A percentile compares a stretch with the other conserved stretches of the same genome.
Conservation (phyloP, 2,329 filamentous ascomycete species). For the Xylariaceae sp. region DNA sequence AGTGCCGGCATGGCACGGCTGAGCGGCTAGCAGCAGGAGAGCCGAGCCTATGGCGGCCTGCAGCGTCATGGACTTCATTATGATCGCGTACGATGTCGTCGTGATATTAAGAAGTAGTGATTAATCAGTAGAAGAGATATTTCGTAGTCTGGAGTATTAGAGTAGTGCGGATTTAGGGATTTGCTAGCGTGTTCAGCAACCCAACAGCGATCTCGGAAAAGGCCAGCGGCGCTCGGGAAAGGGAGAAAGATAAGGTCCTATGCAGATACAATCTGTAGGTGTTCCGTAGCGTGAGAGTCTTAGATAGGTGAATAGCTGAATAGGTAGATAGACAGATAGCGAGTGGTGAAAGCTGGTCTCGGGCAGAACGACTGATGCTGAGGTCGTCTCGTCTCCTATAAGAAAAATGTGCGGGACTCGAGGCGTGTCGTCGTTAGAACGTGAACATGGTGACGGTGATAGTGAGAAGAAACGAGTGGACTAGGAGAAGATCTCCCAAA, state of each 20-base stretch:
- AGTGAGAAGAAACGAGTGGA: conserved; percentile 14
- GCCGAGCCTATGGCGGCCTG: conserved; percentile 47
- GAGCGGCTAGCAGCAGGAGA: conserved; percentile 41
- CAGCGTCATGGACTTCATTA: conserved; percentile 51
- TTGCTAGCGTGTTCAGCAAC: conserved; percentile 10
- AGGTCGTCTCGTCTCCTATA: not conserved
- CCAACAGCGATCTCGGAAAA: not conserved
- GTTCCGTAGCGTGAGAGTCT: no score
- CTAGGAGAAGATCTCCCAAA: conserved; percentile 17
- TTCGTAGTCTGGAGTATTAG: no score
- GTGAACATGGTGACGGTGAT: not conserved
- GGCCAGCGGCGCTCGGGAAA: not conserved
- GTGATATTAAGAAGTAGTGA: not conserved
- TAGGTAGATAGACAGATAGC: not conserved
- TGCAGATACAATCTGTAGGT: no score
- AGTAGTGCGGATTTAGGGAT: not conserved
- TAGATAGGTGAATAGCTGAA: no score
- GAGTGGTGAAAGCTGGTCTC: no score
- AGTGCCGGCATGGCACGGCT: conserved; percentile 34
- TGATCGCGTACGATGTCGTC: conserved; percentile 23
- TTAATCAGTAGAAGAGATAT: not conserved
- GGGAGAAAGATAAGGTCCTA: not conserved
- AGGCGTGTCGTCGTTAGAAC: not conserved
- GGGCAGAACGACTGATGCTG: not conserved
- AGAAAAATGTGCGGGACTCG: not conserved